These are phyloP conservation scores for Roridomyces roridus DNA, from an alignment of 768 basidiomycete species.

Conservation along the genomic window DNA sequence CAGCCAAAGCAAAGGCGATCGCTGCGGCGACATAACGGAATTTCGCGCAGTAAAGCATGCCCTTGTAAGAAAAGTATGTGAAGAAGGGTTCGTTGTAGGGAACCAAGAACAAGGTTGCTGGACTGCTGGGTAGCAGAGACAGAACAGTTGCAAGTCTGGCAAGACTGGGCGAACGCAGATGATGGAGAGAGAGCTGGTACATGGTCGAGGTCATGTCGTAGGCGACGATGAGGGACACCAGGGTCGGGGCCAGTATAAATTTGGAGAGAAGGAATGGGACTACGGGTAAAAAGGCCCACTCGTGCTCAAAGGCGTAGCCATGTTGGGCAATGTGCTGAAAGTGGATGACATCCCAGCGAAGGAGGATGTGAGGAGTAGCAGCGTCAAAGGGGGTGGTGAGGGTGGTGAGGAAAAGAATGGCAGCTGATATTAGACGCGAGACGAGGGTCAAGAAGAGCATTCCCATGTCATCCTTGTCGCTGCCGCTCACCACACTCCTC, in stretches of 20 bases:
- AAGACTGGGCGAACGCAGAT: conserved; percentile 59
- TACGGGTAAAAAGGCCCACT: conserved; percentile 89
- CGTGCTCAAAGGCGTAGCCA: conserved; percentile 71
- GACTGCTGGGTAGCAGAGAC: conserved; percentile 83
- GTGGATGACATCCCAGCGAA: conserved; percentile 92
- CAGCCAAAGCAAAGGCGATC: conserved; percentile 66
- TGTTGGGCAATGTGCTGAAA: conserved; percentile 71
- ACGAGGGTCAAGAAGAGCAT: conserved; percentile 23
- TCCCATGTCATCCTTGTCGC: conserved; percentile 3
- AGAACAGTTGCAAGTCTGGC: conserved; percentile 69
- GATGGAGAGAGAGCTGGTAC: conserved; percentile 63
- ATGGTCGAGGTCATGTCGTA: conserved; percentile 53
- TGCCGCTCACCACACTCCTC: conserved; percentile 52
- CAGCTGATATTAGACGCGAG: conserved; percentile 23
- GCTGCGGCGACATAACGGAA: conserved; percentile 62
- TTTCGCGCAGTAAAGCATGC: conserved; percentile 63
- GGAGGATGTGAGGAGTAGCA: conserved; percentile 38
- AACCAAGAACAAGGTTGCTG: conserved; percentile 71
- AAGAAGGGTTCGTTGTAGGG: conserved; percentile 90
- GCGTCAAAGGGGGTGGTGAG: conserved; percentile 33
- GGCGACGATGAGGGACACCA: conserved; percentile 40
- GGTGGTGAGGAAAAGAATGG: background rate
- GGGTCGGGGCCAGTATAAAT: conserved; percentile 42
- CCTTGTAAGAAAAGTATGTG: conserved; percentile 79
- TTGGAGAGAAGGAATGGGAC: conserved; percentile 51